These are phyloP conservation scores for Camelina neglecta DNA, from an alignment of 345 rosid genomes.

Conservation along the genomic window DNA sequence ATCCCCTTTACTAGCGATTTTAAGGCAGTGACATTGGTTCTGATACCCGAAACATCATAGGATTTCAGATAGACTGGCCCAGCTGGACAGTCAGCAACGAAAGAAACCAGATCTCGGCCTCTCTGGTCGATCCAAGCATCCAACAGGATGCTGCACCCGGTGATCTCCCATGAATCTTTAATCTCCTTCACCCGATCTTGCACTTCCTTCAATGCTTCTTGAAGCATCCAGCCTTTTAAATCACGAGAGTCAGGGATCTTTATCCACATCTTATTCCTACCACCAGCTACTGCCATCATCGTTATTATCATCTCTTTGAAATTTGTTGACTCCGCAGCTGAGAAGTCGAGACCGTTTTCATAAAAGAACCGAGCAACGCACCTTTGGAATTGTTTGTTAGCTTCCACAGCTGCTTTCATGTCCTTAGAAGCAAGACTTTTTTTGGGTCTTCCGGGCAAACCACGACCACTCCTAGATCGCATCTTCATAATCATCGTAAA, in stretches of 20 bases:
- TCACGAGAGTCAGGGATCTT: slow-evolving; percentile 46
- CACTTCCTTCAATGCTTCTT: slow-evolving; percentile 48
- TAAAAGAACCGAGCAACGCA: slow-evolving; percentile 50
- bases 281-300: slow-evolving; percentile 20
- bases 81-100: slow-evolving; percentile 60
- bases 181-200: slow-evolving; percentile 46
- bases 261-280: slow-evolving; percentile 1
- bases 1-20: slow-evolving; percentile 48
- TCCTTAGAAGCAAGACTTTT: too few species aligned
- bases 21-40: slow-evolving; percentile 42
- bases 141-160: slow-evolving; percentile 68
- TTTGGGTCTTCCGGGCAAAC: too few species aligned
- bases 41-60: slow-evolving; percentile 47
- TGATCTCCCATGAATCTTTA: slow-evolving; percentile 56
- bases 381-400: slow-evolving; percentile 21
- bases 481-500: neutral
- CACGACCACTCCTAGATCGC: neutral
- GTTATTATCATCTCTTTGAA: slow-evolving; percentile 42
- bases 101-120: slow-evolving; percentile 55
- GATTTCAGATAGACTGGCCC: slow-evolving; percentile 62
- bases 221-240: slow-evolving; percentile 50
- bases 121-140: slow-evolving; percentile 63
- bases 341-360: slow-evolving; percentile 51
- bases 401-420: neutral
- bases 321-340: slow-evolving; percentile 48